A percentile compares a stretch with the other conserved stretches of the same genome.
phyloP scores from a whole-genome alignment of 108 stramenopile species.

The Cylindrotheca closterium region DNA sequence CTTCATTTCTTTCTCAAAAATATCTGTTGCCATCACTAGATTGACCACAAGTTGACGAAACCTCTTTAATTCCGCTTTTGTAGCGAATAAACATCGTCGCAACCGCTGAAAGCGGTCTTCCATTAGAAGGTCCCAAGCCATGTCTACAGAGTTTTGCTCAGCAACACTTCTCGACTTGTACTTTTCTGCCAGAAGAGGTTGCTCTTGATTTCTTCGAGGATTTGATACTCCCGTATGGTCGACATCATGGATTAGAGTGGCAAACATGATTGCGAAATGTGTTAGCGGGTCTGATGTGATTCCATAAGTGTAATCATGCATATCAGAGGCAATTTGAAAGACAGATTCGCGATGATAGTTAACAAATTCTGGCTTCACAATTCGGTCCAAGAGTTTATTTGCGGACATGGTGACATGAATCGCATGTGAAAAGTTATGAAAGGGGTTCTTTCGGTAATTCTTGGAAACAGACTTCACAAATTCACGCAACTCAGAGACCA shows the following conservation, averaged over 20 bases:
- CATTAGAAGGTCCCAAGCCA: constrained; percentile 42
- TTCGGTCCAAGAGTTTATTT: constrained; percentile 29
- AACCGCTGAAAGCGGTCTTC: constrained; percentile 20
- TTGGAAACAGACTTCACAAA: constrained; percentile 11
- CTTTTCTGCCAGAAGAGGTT: constrained; percentile 25
- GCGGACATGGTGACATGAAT: constrained; percentile 51
- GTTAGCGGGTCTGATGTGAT: constrained; percentile 35
- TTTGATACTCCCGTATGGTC: constrained; percentile 47
- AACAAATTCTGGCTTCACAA: constrained; percentile 32
- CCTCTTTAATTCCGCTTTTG: constrained; percentile 17
- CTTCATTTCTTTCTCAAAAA: constrained; percentile 36
- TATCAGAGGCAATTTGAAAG: constrained; percentile 19
- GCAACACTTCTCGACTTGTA: constrained; percentile 36
- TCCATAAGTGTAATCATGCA: constrained; percentile 20
- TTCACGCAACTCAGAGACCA: constrained; percentile 18
- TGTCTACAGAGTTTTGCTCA: constrained; percentile 36
- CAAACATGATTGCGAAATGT: constrained; percentile 40
- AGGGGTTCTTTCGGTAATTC: constrained; percentile 41
- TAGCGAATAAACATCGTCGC: constrained; percentile 19
- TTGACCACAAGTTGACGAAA: constrained; percentile 42
- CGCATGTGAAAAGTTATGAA: constrained; percentile 71
- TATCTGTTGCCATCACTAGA: constrained; percentile 40
- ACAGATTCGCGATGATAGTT: constrained; percentile 23
- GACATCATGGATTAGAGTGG: constrained; percentile 45
- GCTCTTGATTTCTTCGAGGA: constrained; percentile 25